Conservation (phyloP, 345 rosid species). For the Populus deltoides region DNA sequence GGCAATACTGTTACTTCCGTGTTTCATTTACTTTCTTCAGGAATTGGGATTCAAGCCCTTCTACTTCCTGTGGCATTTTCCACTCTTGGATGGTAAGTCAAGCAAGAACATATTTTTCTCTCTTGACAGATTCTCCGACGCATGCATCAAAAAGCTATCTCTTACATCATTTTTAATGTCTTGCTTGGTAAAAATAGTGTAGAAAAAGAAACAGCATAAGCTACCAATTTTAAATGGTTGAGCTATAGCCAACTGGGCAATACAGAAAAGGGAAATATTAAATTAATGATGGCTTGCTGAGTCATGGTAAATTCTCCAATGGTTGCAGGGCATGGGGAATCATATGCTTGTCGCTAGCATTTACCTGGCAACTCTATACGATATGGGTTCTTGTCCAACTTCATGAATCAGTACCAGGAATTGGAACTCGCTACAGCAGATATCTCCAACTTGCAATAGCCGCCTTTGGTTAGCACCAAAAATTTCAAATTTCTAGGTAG, state of each 20-base stretch:
- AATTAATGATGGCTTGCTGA: too few relatives aligned
- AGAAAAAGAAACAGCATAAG: too few relatives aligned
- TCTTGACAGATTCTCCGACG: too few relatives aligned
- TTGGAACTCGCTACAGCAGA: constrained; percentile 46
- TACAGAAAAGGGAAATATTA: too few relatives aligned
- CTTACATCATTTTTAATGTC: too few relatives aligned
- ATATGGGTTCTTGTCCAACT: constrained; percentile 45
- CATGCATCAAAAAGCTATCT: too few relatives aligned
- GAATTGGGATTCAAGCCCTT: constrained; percentile 44
- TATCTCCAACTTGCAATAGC: constrained; percentile 46
- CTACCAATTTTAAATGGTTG: too few relatives aligned
- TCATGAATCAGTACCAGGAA: constrained; percentile 33
- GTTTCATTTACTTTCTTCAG: constrained; percentile 39
- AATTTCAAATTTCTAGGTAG: too few relatives aligned
- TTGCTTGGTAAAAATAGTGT: too few relatives aligned
- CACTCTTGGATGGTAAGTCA: constrained; percentile 44
- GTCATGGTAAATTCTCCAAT: neutral
- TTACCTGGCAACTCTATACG: constrained; percentile 46
- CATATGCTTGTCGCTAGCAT: constrained; percentile 30
- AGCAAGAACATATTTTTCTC: too few relatives aligned
- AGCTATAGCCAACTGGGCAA: too few relatives aligned
- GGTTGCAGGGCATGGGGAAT: constrained; percentile 50
- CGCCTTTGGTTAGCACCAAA: constrained; percentile 44
- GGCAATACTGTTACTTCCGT: constrained; percentile 17
- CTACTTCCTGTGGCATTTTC: constrained; percentile 43